Percentiles rank a stretch among this genome's conserved stretches.
phyloP scores from a whole-genome alignment of 257 asterid species.

The Salvia hispanica region DNA sequence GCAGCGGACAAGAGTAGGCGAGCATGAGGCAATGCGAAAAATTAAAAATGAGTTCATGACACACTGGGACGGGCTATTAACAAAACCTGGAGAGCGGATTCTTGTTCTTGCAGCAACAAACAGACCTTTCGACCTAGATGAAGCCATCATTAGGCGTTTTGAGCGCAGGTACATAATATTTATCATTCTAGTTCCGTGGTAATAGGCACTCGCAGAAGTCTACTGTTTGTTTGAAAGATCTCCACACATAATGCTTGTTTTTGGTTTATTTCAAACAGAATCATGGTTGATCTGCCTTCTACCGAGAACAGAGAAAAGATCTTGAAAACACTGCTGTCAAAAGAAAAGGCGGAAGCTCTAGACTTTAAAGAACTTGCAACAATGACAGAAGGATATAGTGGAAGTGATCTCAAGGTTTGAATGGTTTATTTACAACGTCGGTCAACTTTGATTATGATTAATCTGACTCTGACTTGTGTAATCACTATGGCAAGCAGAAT shows the following conservation, averaged over 20 bases:
- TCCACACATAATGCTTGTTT: conserved; percentile 1
- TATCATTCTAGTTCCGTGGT: neutral
- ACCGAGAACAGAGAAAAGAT: conserved; percentile 88
- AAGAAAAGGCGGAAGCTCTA: conserved; percentile 74
- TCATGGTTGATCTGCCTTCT: conserved; percentile 93
- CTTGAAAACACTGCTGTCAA: conserved; percentile 74
- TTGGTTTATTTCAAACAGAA: conserved; percentile 52
- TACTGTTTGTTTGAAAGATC: neutral
- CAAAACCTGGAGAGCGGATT: conserved; percentile 89
- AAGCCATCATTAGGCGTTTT: conserved; percentile 94
- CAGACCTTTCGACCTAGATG: conserved; percentile 98
- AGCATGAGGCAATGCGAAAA: conserved; percentile 98
- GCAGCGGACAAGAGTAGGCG: conserved; percentile 91
- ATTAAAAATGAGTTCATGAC: conserved; percentile 95
- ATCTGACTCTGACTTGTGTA: conserved; percentile 32
- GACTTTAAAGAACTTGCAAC: conserved; percentile 82
- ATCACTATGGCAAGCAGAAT: conserved; percentile 58
- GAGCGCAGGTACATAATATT: conserved; percentile 74
- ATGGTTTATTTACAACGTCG: neutral
- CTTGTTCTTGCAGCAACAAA: conserved; percentile 99
- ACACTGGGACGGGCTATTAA: conserved; percentile 93
- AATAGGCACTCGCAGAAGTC: neutral
- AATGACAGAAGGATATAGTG: conserved; percentile 93
- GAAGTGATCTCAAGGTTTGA: conserved; percentile 97
- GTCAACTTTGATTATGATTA: neutral